Evolutionary conservation across 352 stramenopile species (phyloP).

Genomic region (Pythium chondricola): DNA sequence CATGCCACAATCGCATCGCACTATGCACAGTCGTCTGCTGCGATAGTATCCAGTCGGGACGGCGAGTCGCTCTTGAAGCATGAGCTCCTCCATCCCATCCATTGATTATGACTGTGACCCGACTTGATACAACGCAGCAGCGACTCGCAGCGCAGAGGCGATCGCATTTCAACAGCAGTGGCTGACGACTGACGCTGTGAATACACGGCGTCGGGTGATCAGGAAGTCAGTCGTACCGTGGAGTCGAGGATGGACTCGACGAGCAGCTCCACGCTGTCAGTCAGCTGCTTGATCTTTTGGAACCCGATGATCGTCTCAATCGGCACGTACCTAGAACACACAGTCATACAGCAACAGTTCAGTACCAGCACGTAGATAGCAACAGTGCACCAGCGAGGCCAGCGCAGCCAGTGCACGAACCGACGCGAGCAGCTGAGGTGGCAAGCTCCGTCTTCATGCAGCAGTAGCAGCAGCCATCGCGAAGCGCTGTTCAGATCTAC

Average conservation of each 20-base stretch:
- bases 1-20: no score
- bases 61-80: no score
- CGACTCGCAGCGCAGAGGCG: background rate
- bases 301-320: constrained; percentile 80
- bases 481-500: no score
- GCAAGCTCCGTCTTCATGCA: no score
- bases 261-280: constrained; percentile 48
- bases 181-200: no score
- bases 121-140: background rate
- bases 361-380: background rate
- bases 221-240: constrained; percentile 23
- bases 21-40: background rate
- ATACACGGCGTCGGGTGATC: no score
- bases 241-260: constrained; percentile 71
- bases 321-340: constrained; percentile 66
- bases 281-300: constrained; percentile 84
- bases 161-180: no score
- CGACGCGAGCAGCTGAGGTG: no score
- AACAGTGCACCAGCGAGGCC: background rate
- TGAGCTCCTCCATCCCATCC: background rate
- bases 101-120: background rate
- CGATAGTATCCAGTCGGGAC: background rate
- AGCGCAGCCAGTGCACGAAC: background rate
- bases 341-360: background rate
- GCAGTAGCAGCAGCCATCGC: no score